phyloP scores from a whole-genome alignment of 371 early-diverging fungal species.

The Rhizopus stolonifer region DNA sequence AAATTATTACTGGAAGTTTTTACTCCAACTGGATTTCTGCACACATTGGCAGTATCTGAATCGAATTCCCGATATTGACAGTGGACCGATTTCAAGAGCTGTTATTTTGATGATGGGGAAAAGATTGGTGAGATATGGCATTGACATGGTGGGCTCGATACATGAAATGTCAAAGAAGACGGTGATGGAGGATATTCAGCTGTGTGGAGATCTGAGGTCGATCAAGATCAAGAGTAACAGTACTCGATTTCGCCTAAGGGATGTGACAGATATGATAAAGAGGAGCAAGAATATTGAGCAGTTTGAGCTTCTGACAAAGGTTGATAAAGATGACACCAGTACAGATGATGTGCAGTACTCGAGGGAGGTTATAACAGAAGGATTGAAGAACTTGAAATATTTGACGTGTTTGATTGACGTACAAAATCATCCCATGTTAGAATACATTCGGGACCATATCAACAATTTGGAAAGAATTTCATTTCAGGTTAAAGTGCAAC shows the following conservation, averaged over 20 bases:
- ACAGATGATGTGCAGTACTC: no score
- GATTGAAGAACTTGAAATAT: no score
- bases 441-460: not conserved
- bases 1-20: slow-evolving; percentile 5
- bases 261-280: not conserved
- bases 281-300: not conserved
- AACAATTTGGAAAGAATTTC: not conserved
- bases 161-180: not conserved
- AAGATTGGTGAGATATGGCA: not conserved
- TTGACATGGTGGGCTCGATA: not conserved
- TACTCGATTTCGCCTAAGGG: no score
- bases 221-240: not conserved
- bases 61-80: not conserved
- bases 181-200: not conserved
- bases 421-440: no score
- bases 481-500: not conserved
- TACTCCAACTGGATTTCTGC: slow-evolving; percentile 3
- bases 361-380: no score
- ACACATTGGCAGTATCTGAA: slow-evolving; percentile 5
- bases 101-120: not conserved
- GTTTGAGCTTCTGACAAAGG: not conserved
- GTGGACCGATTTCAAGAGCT: not conserved
- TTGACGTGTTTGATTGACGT: no score
- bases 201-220: not conserved
- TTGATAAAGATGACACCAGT: not conserved